Conservation (phyloP, 2,329 filamentous ascomycete species). For the Nemania diffusa region DNA sequence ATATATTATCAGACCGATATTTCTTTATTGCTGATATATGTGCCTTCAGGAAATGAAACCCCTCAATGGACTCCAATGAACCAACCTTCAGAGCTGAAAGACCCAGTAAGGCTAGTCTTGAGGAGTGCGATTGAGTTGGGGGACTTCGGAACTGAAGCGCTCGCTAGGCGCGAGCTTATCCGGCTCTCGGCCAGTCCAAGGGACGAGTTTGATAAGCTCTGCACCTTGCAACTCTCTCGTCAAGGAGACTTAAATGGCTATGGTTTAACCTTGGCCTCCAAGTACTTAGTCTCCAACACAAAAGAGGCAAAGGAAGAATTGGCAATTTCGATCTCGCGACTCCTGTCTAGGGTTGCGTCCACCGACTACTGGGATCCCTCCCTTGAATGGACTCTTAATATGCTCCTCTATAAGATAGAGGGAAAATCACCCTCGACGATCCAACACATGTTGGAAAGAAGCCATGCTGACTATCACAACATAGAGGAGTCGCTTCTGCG, state of each 20-base stretch:
- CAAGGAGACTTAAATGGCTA: constrained; percentile 39
- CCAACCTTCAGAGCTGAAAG: constrained; percentile 26
- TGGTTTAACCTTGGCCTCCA: constrained; percentile 35
- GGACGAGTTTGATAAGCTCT: constrained; percentile 34
- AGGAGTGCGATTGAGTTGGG: constrained; percentile 33
- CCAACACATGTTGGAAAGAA: constrained; percentile 28
- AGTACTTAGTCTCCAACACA: constrained; percentile 35
- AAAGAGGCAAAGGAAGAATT: constrained; percentile 24
- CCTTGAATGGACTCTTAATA: constrained; percentile 31
- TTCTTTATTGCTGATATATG: constrained; percentile 35
- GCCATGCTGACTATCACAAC: constrained; percentile 23
- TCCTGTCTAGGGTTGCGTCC: constrained; percentile 28
- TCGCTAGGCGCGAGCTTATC: constrained; percentile 36
- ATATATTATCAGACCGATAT: constrained; percentile 23
- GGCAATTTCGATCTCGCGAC: constrained; percentile 29
- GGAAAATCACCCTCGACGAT: constrained; percentile 26
- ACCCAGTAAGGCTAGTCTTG: constrained; percentile 29
- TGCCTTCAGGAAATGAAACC: constrained; percentile 33
- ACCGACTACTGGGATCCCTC: constrained; percentile 29
- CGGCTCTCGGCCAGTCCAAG: constrained; percentile 32
- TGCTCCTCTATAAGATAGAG: constrained; percentile 35
- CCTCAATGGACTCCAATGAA: constrained; percentile 36
- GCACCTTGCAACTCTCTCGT: constrained; percentile 33
- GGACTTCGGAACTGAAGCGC: constrained; percentile 34
- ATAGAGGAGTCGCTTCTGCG: constrained; percentile 29